phyloP scores from a whole-genome alignment of 148 eudicot genomes.

The Simmondsia chinensis region DNA sequence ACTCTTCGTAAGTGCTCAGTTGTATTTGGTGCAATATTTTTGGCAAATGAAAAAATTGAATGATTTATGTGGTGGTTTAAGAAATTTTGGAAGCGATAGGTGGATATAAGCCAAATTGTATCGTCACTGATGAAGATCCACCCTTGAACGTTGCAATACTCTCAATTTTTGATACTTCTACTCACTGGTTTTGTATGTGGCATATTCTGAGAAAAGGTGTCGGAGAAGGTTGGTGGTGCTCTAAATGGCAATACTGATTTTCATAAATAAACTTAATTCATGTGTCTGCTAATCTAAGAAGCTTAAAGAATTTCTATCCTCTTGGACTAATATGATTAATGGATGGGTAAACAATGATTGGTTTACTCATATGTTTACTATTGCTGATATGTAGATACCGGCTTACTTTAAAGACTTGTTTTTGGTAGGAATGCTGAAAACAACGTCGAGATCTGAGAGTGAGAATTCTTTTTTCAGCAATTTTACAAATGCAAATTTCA shows the following conservation, averaged over 20 bases:
- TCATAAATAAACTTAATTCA: too few relatives aligned
- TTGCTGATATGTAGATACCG: not conserved
- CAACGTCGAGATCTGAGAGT: not conserved
- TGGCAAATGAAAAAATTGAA: not conserved
- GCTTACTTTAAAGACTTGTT: conserved; percentile 2
- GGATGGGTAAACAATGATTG: too few relatives aligned
- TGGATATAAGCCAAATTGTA: not conserved
- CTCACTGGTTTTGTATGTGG: not conserved
- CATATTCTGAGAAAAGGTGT: not conserved
- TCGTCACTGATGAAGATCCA: conserved; percentile 5
- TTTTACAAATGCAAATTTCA: not conserved
- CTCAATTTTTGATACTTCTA: not conserved
- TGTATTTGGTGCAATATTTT: not conserved
- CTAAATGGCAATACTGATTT: not conserved
- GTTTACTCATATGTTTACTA: not conserved
- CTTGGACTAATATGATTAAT: too few relatives aligned
- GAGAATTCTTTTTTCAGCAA: not conserved
- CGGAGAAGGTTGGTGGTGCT: not conserved
- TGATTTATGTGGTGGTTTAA: not conserved
- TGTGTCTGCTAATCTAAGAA: not conserved
- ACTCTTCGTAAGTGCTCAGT: not conserved
- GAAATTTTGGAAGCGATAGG: not conserved
- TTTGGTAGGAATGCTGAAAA: not conserved
- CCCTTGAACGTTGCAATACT: not conserved
- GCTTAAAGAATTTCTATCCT: not conserved